phyloP scores from a whole-genome alignment of 192 early-diverging fungal species.

The Dispira simplex region DNA sequence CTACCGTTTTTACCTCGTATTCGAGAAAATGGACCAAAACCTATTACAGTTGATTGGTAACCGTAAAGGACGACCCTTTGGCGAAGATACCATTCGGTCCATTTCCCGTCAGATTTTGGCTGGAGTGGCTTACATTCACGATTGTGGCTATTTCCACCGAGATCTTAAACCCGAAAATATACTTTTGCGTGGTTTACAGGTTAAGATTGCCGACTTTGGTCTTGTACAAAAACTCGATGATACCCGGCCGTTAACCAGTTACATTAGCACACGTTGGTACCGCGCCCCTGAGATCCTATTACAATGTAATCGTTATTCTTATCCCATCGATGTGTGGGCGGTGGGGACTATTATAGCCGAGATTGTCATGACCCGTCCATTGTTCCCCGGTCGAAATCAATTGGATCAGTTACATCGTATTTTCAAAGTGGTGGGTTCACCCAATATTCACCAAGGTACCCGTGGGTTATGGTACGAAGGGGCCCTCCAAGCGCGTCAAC shows the following conservation, averaged over 20 bases:
- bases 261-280: constrained; percentile 98
- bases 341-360: constrained; percentile 86
- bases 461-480: constrained; percentile 61
- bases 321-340: constrained; percentile 95
- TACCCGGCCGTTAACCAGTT: constrained; percentile 86
- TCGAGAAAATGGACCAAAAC: constrained; percentile 94
- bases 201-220: constrained; percentile 96
- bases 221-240: constrained; percentile 80
- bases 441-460: constrained; percentile 19
- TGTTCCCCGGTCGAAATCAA: constrained; percentile 90
- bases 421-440: constrained; percentile 65
- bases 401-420: constrained; percentile 87
- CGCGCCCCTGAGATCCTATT: constrained; percentile 91
- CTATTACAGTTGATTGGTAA: constrained; percentile 80
- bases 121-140: constrained; percentile 84
- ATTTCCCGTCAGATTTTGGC: constrained; percentile 77
- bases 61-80: constrained; percentile 43
- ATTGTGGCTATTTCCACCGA: constrained; percentile 85
- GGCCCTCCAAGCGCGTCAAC: constrained; percentile 41
- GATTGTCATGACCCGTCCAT: constrained; percentile 65
- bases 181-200: constrained; percentile 38
- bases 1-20: constrained; percentile 83
- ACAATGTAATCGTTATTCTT: constrained; percentile 63
- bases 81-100: constrained; percentile 46
- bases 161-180: constrained; percentile 98